A percentile compares a stretch with the other conserved stretches of the same genome.
phyloP scores from a whole-genome alignment of 768 basidiomycete genomes.

The Leccinum longicurvipes region DNA sequence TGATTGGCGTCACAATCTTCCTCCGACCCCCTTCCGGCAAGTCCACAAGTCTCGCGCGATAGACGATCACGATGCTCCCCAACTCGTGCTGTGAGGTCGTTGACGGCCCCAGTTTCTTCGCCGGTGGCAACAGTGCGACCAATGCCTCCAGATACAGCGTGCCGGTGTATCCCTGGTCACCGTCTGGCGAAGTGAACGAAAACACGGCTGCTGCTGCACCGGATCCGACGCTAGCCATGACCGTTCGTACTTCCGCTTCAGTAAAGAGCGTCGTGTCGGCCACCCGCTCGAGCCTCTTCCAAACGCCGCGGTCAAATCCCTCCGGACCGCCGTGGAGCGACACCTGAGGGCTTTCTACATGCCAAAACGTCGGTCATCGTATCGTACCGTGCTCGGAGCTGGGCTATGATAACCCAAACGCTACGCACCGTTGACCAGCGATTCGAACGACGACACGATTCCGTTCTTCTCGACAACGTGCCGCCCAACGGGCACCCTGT shows the following conservation, averaged over 20 bases:
- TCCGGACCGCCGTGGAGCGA: slow-evolving; percentile 70
- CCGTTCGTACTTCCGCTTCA: slow-evolving; percentile 45
- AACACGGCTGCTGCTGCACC: slow-evolving; percentile 47
- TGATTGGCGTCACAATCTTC: slow-evolving; percentile 63
- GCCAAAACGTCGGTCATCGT: too few species aligned
- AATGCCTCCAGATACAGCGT: slow-evolving; percentile 57
- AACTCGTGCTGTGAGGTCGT: slow-evolving; percentile 42
- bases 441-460: slow-evolving; percentile 44
- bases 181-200: slow-evolving; percentile 53
- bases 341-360: slow-evolving; percentile 47
- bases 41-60: slow-evolving; percentile 62
- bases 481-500: slow-evolving; percentile 63
- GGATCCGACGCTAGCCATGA: slow-evolving; percentile 28
- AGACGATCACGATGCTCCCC: slow-evolving; percentile 66
- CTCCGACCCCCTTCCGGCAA: slow-evolving; percentile 27
- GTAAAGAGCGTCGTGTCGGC: slow-evolving; percentile 53
- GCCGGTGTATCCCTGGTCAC: slow-evolving; percentile 72
- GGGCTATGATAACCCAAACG: too few species aligned
- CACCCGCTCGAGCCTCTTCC: slow-evolving; percentile 42
- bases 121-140: slow-evolving; percentile 44
- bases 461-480: slow-evolving; percentile 53
- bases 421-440: slow-evolving; percentile 36
- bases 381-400: too few species aligned
- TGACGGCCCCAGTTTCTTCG: slow-evolving; percentile 19
- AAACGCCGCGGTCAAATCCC: slow-evolving; percentile 59